These are phyloP conservation scores for Scorias spongiosa DNA, from an alignment of 2,329 filamentous ascomycete species.

Conservation along the genomic window DNA sequence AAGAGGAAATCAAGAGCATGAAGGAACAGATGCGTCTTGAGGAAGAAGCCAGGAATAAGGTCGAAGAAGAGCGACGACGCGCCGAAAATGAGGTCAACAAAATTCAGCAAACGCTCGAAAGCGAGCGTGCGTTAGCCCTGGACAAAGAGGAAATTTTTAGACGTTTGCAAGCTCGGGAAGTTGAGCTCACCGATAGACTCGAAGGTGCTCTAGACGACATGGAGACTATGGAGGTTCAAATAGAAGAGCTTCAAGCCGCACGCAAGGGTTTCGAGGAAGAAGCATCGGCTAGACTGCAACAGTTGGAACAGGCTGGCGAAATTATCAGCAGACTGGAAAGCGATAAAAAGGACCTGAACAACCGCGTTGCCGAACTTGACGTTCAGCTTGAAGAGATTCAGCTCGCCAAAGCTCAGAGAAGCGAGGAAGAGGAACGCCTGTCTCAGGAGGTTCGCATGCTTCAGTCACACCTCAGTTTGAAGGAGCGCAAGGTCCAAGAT, in stretches of 20 bases:
- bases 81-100: conserved; percentile 75
- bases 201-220: conserved; percentile 86
- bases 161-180: conserved; percentile 79
- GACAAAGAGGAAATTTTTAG: conserved; percentile 99
- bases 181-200: conserved; percentile 84
- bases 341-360: conserved; percentile 64
- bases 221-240: conserved; percentile 80
- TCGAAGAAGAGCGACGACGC: conserved; percentile 84
- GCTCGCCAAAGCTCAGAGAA: conserved; percentile 54
- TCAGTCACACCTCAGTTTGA: conserved; percentile 73
- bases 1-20: conserved; percentile 81
- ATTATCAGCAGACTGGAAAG: conserved; percentile 75
- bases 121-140: conserved; percentile 82
- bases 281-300: conserved; percentile 58
- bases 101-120: conserved; percentile 88
- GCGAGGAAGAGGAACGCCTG: conserved; percentile 59
- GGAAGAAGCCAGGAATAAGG: conserved; percentile 53
- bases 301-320: conserved; percentile 80
- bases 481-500: conserved; percentile 79
- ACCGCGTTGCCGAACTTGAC: conserved; percentile 55
- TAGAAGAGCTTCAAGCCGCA: conserved; percentile 74
- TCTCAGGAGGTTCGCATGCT: conserved; percentile 80
- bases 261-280: conserved; percentile 83
- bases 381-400: conserved; percentile 55
- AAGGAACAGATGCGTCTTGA: conserved; percentile 73